Conservation (phyloP, 192 early-diverging fungal genomes). For the Coemansia sp. region DNA sequence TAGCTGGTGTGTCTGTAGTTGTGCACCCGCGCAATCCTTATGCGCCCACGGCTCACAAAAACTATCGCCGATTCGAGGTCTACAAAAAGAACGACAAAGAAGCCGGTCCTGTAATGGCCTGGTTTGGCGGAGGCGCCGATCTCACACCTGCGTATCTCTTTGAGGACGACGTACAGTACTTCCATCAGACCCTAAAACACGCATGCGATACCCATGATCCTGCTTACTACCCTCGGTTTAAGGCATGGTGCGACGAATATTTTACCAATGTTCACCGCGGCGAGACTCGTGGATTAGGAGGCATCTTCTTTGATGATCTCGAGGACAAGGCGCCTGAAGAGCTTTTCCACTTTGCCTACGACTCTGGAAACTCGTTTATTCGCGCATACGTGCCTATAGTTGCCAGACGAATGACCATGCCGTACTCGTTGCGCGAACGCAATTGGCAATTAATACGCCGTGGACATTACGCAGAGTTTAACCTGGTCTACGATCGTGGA, state of each 20-base stretch:
- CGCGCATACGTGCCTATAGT: slow-evolving; percentile 89
- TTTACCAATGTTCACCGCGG: slow-evolving; percentile 84
- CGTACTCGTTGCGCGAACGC: slow-evolving; percentile 75
- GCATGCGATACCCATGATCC: slow-evolving; percentile 90
- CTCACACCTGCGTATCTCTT: slow-evolving; percentile 90
- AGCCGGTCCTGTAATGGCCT: slow-evolving; percentile 71
- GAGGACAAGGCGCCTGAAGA: slow-evolving; percentile 71
- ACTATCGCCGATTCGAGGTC: slow-evolving; percentile 98
- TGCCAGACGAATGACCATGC: slow-evolving; percentile 73
- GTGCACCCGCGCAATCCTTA: slow-evolving; percentile 95
- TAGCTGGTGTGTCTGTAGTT: slow-evolving; percentile 86
- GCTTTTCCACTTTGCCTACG: slow-evolving; percentile 80
- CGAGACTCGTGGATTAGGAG: slow-evolving; percentile 92
- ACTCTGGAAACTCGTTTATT: slow-evolving; percentile 79
- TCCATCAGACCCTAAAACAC: slow-evolving; percentile 87
- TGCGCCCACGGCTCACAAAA: slow-evolving; percentile 95
- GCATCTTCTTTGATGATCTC: slow-evolving; percentile 98
- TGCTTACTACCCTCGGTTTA: slow-evolving; percentile 84
- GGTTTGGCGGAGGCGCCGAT: slow-evolving; percentile 98
- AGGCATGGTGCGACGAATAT: slow-evolving; percentile 97
- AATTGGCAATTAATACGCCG: slow-evolving; percentile 94
- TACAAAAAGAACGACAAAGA: slow-evolving; percentile 55
- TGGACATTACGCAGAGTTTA: slow-evolving; percentile 97
- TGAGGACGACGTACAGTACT: slow-evolving; percentile 89
- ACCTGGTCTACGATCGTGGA: slow-evolving; percentile 93